A percentile compares a stretch with the other conserved stretches of the same genome.
phyloP scores from a whole-genome alignment of 495 filamentous ascomycete genomes.

The Penicillium bialowiezense region DNA sequence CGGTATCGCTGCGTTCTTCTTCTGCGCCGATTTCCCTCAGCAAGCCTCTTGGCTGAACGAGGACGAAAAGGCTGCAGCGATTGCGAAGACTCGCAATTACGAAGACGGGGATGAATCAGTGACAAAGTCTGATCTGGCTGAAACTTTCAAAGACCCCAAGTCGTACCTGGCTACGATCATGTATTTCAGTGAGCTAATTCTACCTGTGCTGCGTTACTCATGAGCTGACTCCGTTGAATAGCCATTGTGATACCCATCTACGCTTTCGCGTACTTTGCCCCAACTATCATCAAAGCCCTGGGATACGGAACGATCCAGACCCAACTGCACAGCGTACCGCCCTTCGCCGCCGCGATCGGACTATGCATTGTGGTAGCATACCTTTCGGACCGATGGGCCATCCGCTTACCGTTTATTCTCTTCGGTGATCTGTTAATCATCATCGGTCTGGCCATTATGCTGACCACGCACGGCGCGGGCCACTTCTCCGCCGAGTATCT shows the following conservation, averaged over 20 bases:
- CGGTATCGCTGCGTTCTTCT: constrained; percentile 72
- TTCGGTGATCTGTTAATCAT: constrained; percentile 48
- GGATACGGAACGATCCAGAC: constrained; percentile 47
- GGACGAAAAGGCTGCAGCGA: too few species aligned
- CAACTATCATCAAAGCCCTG: constrained; percentile 50
- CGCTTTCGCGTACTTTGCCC: constrained; percentile 45
- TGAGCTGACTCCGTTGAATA: too few species aligned
- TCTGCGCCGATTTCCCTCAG: background rate
- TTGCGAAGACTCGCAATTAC: too few species aligned
- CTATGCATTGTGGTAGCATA: constrained; percentile 55
- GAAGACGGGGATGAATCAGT: too few species aligned
- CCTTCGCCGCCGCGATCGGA: constrained; percentile 42
- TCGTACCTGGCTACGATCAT: too few species aligned
- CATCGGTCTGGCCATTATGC: constrained; percentile 58
- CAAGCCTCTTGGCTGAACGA: too few species aligned
- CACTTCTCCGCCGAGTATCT: constrained; percentile 61
- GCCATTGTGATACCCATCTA: constrained; percentile 16
- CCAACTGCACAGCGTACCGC: constrained; percentile 51
- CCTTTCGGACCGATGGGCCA: constrained; percentile 21
- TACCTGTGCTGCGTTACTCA: too few species aligned
- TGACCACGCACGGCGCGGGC: constrained; percentile 58
- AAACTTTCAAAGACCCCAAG: too few species aligned
- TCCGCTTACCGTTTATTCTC: constrained; percentile 39
- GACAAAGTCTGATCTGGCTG: too few species aligned
- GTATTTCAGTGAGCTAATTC: too few species aligned